These are phyloP conservation scores for Cladochytrium replicatum DNA, from an alignment of 192 early-diverging fungal genomes.

Conservation along the genomic window DNA sequence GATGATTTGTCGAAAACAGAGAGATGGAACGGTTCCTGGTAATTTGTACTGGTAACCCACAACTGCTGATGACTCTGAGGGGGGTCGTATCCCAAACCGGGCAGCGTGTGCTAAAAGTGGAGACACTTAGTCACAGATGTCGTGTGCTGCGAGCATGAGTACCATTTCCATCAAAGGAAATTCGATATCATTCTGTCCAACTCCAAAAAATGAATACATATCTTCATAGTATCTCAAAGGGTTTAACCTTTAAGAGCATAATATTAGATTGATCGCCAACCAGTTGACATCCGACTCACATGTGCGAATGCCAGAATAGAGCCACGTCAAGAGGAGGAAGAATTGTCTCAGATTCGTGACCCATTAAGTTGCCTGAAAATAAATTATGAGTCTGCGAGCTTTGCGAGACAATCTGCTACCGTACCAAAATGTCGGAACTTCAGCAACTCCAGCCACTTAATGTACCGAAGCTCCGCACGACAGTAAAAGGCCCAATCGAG, in stretches of 20 bases:
- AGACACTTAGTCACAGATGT: too few species aligned
- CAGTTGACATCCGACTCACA: too few species aligned
- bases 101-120: slow-evolving; percentile 27
- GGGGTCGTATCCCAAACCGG: slow-evolving; percentile 27
- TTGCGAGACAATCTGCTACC: too few species aligned
- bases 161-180: slow-evolving; percentile 46
- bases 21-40: slow-evolving; percentile 20
- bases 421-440: too few species aligned
- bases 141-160: too few species aligned
- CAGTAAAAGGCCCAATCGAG: slow-evolving; percentile 38
- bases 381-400: too few species aligned
- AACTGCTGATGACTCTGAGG: slow-evolving; percentile 18
- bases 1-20: too few species aligned
- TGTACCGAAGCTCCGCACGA: slow-evolving; percentile 44
- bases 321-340: too few species aligned
- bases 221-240: slow-evolving; percentile 52
- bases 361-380: too few species aligned
- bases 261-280: too few species aligned
- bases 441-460: slow-evolving; percentile 38
- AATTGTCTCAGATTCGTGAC: too few species aligned
- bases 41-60: slow-evolving; percentile 24
- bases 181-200: slow-evolving; percentile 20
- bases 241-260: too few species aligned
- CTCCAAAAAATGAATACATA: slow-evolving; percentile 36
- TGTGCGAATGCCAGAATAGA: slow-evolving; percentile 51